phyloP scores from a whole-genome alignment of 306 rosid species.

The Cucurbita moschata region DNA sequence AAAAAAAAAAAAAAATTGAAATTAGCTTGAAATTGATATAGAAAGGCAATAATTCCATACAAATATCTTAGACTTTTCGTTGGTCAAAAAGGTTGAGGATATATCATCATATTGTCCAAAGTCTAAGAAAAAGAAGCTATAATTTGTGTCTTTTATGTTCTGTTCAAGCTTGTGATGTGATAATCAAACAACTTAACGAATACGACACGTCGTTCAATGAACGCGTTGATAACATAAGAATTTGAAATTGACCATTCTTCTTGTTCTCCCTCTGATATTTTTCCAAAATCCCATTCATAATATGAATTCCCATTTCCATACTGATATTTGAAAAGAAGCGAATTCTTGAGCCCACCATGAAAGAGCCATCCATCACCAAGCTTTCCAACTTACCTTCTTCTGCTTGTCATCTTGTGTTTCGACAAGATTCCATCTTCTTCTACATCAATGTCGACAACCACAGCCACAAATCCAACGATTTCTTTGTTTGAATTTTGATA shows the following conservation, averaged over 20 bases:
- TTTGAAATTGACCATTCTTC: background rate
- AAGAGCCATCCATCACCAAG: background rate
- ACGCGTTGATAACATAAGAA: background rate
- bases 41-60: background rate
- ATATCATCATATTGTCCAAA: background rate
- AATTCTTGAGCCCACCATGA: background rate
- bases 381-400: background rate
- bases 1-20: background rate
- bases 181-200: slow-evolving; percentile 3
- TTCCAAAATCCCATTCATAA: background rate
- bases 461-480: background rate
- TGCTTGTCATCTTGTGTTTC: background rate
- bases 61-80: background rate
- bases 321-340: background rate
- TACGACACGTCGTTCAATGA: slow-evolving; percentile 1
- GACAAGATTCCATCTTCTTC: background rate
- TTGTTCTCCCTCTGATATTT: background rate
- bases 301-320: background rate
- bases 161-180: background rate
- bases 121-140: background rate
- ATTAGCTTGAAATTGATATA: background rate
- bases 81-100: background rate
- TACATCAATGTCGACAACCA: background rate
- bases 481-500: background rate
- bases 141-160: background rate